Conservation (phyloP, 139 green algal species). For the Picochlorum costavermella region DNA sequence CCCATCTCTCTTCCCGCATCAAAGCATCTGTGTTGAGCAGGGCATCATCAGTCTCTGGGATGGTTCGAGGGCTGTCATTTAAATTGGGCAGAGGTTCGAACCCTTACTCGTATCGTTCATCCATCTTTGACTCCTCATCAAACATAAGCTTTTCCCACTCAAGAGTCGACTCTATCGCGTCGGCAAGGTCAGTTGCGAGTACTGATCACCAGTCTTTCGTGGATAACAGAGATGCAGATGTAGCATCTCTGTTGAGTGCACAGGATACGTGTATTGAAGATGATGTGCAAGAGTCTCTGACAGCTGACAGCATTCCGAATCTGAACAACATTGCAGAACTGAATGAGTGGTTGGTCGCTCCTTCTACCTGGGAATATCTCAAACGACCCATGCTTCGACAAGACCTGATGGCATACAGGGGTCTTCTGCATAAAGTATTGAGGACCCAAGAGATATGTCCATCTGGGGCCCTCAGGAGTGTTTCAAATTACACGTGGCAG, state of each 20-base stretch:
- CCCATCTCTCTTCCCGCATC: slow-evolving; percentile 4
- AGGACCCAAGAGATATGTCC: slow-evolving; percentile 7
- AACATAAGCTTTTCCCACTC: not conserved
- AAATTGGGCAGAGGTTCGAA: not conserved
- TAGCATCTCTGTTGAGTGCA: not conserved
- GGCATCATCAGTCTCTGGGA: slow-evolving; percentile 6
- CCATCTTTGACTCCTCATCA: not conserved
- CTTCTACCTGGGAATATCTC: slow-evolving; percentile 14
- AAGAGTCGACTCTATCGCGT: not conserved
- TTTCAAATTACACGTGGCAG: slow-evolving; percentile 24
- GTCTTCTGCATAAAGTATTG: slow-evolving; percentile 12
- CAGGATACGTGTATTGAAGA: not conserved
- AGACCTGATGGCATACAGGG: slow-evolving; percentile 16
- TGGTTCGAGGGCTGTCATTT: slow-evolving; percentile 10
- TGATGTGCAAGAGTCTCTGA: not conserved
- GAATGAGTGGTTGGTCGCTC: slow-evolving; percentile 16
- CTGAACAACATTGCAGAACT: slow-evolving; percentile 6
- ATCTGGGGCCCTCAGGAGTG: slow-evolving; percentile 11
- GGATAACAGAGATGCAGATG: not conserved
- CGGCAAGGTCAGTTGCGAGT: not conserved
- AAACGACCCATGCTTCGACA: slow-evolving; percentile 11
- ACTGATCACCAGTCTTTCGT: not conserved
- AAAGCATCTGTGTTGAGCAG: not conserved
- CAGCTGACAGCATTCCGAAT: not conserved
- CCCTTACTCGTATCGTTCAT: not conserved